phyloP scores from a whole-genome alignment of 768 basidiomycete species.

The Mycena rebaudengoi region DNA sequence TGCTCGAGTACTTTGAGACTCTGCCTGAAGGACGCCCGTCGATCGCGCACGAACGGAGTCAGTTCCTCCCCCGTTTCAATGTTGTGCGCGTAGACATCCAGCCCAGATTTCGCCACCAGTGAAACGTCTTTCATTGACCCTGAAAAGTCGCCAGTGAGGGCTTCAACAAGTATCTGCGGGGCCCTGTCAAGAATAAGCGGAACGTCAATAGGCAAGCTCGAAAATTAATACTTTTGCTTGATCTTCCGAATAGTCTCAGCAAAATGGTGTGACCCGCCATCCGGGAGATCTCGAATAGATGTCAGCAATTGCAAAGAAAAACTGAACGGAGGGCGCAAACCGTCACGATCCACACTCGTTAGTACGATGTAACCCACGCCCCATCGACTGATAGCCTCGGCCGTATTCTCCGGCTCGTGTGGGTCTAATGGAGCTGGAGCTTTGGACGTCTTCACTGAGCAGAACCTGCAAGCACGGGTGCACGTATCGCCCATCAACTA shows the following conservation, averaged over 20 bases:
- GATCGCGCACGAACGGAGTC: conserved; percentile 95
- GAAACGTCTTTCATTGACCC: conserved; percentile 80
- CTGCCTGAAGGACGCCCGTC: conserved; percentile 89
- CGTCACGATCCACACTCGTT: conserved; percentile 96
- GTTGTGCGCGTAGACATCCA: conserved; percentile 99
- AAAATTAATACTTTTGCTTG: conserved; percentile 81
- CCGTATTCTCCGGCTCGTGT: conserved; percentile 97
- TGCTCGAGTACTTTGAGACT: conserved; percentile 83
- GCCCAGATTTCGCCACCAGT: conserved; percentile 87
- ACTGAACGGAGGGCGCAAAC: conserved; percentile 46
- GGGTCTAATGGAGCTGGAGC: conserved; percentile 91
- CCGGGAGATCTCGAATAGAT: conserved; percentile 74
- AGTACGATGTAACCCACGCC: conserved; percentile 97
- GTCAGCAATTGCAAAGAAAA: not conserved
- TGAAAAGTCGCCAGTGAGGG: conserved; percentile 93
- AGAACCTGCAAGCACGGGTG: conserved; percentile 97
- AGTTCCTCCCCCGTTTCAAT: conserved; percentile 94
- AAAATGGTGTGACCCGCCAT: conserved; percentile 94
- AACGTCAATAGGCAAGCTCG: not conserved
- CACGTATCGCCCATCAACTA: conserved; percentile 99
- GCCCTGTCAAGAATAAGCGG: conserved; percentile 60
- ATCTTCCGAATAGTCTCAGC: conserved; percentile 95
- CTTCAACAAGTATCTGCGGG: conserved; percentile 95
- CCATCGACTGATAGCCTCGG: conserved; percentile 98
- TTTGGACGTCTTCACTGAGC: conserved; percentile 94